Percentiles rank a stretch among this genome's conserved stretches.
These are phyloP conservation scores for Starmerella vitae DNA, from an alignment of 805 yeast genomes.

Conservation along the genomic window DNA sequence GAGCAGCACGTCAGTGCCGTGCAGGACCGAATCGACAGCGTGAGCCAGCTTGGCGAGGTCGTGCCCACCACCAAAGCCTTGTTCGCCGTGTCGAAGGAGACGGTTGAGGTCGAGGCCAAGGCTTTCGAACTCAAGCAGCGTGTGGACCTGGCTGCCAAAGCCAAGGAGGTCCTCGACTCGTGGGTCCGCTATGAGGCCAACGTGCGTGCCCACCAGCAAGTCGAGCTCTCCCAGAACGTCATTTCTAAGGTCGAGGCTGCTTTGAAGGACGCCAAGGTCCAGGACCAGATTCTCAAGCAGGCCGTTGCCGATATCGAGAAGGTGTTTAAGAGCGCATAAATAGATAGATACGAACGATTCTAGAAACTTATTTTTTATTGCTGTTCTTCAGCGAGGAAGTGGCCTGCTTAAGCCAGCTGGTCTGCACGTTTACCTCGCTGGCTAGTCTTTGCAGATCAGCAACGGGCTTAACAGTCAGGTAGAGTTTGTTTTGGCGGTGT, in stretches of 20 bases:
- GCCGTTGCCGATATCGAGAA: constrained; percentile 86
- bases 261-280: constrained; percentile 77
- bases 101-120: constrained; percentile 89
- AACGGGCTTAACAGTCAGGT: too few relatives aligned
- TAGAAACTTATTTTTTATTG: too few relatives aligned
- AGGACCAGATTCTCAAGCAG: constrained; percentile 80
- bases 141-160: constrained; percentile 76
- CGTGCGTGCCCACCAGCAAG: constrained; percentile 91
- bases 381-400: too few relatives aligned
- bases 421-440: too few relatives aligned
- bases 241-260: constrained; percentile 80
- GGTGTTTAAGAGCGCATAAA: constrained; percentile 35
- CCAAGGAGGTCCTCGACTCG: constrained; percentile 89
- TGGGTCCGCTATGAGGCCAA: constrained; percentile 98
- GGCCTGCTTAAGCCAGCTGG: too few relatives aligned
- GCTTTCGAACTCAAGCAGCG: constrained; percentile 86
- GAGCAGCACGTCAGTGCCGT: constrained; percentile 84
- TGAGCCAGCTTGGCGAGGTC: constrained; percentile 80
- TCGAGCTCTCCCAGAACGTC: constrained; percentile 74
- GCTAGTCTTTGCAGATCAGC: too few relatives aligned
- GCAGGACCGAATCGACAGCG: constrained; percentile 78
- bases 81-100: constrained; percentile 90
- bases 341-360: neutral
- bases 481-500: too few relatives aligned
- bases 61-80: constrained; percentile 81